Evolutionary conservation across 1,284 basidiomycete genomes (phyloP).

Genomic region (Ganoderma sinense): DNA sequence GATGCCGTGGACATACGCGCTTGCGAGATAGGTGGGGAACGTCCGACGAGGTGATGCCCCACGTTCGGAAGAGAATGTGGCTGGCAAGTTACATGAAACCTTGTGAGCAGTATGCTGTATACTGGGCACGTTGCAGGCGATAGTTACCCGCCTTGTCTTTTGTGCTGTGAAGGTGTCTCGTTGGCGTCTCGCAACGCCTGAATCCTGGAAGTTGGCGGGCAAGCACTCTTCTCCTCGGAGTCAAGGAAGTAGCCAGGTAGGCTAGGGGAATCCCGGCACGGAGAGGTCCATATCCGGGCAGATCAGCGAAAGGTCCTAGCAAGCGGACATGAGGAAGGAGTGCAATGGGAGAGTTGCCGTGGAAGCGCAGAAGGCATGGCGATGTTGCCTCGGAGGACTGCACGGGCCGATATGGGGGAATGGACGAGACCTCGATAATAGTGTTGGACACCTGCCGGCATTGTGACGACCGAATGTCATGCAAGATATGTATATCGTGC

Average conservation of each 20-base stretch:
- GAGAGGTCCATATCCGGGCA: neutral
- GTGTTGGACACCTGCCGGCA: neutral
- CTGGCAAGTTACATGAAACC: neutral
- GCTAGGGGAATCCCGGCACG: neutral
- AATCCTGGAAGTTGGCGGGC: neutral
- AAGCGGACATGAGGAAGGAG: constrained; percentile 4
- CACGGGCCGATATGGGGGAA: neutral
- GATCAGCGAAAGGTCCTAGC: neutral
- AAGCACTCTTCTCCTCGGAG: neutral
- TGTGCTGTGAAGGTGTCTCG: constrained; percentile 3
- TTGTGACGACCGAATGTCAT: neutral
- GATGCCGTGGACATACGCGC: neutral
- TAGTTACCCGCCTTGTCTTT: constrained; percentile 6
- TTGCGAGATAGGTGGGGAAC: neutral
- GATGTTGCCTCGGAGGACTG: neutral
- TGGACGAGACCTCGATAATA: neutral
- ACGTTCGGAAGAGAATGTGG: neutral
- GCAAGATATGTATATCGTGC: neutral
- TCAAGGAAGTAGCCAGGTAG: neutral
- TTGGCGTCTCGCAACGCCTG: neutral
- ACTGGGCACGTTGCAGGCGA: constrained; percentile 1
- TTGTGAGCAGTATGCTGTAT: neutral
- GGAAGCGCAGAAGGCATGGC: neutral
- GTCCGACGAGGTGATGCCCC: neutral
- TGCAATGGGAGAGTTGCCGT: neutral